Evolutionary conservation across 2,329 filamentous ascomycete genomes (phyloP), one percentile per base, ranked within the genome.

Genomic region (Colletotrichum sp.): DNA sequence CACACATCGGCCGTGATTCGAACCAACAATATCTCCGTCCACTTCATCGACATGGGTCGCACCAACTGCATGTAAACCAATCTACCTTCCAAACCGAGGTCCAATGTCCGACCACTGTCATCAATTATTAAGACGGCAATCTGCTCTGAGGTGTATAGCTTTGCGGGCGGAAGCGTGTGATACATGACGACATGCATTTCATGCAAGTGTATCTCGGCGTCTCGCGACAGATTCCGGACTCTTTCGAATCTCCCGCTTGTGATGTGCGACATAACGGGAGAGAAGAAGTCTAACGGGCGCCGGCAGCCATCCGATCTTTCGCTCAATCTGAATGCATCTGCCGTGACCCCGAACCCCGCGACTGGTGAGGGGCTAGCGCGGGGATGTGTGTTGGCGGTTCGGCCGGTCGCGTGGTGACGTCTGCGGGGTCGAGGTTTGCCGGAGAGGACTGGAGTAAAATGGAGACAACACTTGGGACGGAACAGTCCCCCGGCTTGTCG

Each of bases 271-370:
- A n/a, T 66, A 12, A 2, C 57, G 32, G 13, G 30, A 26, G n/a
- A 16, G 57, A 12, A 18, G 63, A 30, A 36, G 60, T 13, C 21
- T 62, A 36, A 62, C n/a, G 28, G 36, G 32, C 15, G 44, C 44
- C n/a, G 30, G 32, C 32, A 32, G 30, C 39, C 73, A 18, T 76
- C 73, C 21, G 69, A 59, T 64, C 55, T 72, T 32, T 10, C 13
- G 15, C 5, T 30, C n/a, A 8, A 57, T 44, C 28, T 28, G 49
- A 39, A 13, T 63, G 21, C 34, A 76, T 60, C 49, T 69, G 65
- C 70, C 64, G 69, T 44, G 34, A 26, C 32, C 32, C 34, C 44
- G 8, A 74, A 65, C 70, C 70, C 74, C 74, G 71, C 74, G 63
- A 57, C 18, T 24, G 16, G 34, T 57, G 65, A 68, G 65, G 65